Base-by-base conservation (phyloP, 768 basidiomycete genomes). In the Fistulinella prunicolor region DNA sequence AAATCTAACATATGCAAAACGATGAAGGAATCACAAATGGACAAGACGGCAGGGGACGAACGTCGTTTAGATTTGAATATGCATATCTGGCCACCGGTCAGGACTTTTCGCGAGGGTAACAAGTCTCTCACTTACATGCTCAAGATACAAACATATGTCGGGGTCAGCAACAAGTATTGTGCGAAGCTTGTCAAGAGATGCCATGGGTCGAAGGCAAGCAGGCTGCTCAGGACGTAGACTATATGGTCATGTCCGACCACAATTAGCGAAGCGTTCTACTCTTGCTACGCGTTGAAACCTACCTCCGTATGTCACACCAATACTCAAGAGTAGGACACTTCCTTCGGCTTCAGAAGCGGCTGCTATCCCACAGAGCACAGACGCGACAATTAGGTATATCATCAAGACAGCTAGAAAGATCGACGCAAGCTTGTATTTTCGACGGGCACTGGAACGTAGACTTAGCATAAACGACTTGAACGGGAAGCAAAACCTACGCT, bases 161-260 rank as follows among this genome's bases (percentile, higher is more conserved):
- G 91, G 3, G 85, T 89, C 46, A 96, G 78, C 17, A 97, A 71
- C 61, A 97, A 68, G 61, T 96, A 99, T 42, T 90, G 92, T 13
- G 85, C 57, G 61, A 94, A 93, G 58, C 89, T 93, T 9, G 94
- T 97, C 54, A 96, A 40, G 73, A 98, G 83, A 69, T 98, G 95
- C 91, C 92, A 94, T 4, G 96, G 94, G 67, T 99, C 96, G 48
- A 94, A 80, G 0, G 92, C 90, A 34, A 97, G 70, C 32, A 96
- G 55, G 51, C 86, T 86, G 37, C 88, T 79, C 29, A 86, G 71
- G 6, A 86, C 72, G 67, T 89, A 96, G 32, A 89, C 85, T 85
- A 46, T n/a, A 39, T 22, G 21, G n/a, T n/a, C n/a, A n/a, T n/a
- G n/a, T n/a, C n/a, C n/a, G n/a, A n/a, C n/a, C n/a, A 1, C 9